Percentiles rank a stretch among this genome's conserved stretches.
Evolutionary conservation across 306 rosid genomes (phyloP).

Genomic region (Vigna mungo): DNA sequence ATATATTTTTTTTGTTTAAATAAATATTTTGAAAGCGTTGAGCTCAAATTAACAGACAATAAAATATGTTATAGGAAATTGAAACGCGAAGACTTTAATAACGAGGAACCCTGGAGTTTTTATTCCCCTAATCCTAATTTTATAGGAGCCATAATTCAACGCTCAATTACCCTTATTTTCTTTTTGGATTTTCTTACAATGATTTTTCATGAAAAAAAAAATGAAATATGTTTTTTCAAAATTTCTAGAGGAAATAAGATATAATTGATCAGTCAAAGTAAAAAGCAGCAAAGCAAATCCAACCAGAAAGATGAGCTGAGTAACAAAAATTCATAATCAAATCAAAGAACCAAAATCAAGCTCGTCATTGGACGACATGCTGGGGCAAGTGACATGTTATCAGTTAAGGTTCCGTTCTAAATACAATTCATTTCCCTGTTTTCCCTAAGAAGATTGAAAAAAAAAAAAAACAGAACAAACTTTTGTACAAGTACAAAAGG

Average conservation of each 20-base stretch:
- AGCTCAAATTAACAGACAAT: no score
- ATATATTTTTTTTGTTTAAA: no score
- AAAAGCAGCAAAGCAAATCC: neutral
- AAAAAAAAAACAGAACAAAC: slow-evolving; percentile 8
- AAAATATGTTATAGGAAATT: no score
- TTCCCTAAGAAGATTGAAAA: slow-evolving; percentile 25
- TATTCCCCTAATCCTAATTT: no score
- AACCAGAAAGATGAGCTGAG: slow-evolving; percentile 9
- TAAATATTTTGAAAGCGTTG: no score
- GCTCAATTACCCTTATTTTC: no score
- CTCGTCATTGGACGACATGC: slow-evolving; percentile 12
- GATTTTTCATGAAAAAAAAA: no score
- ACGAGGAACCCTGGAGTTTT: no score
- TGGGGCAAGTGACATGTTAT: neutral
- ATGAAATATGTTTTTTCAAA: no score
- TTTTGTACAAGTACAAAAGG: slow-evolving; percentile 19
- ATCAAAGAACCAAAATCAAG: slow-evolving; percentile 19
- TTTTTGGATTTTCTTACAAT: no score
- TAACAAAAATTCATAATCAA: slow-evolving; percentile 32
- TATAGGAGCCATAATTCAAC: no score
- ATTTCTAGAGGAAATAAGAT: neutral
- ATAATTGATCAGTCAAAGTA: neutral
- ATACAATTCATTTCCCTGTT: slow-evolving; percentile 40
- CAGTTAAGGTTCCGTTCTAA: slow-evolving; percentile 7
- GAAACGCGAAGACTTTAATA: no score